Base-by-base conservation (phyloP, 768 basidiomycete species). In the Mycena polygramma region DNA sequence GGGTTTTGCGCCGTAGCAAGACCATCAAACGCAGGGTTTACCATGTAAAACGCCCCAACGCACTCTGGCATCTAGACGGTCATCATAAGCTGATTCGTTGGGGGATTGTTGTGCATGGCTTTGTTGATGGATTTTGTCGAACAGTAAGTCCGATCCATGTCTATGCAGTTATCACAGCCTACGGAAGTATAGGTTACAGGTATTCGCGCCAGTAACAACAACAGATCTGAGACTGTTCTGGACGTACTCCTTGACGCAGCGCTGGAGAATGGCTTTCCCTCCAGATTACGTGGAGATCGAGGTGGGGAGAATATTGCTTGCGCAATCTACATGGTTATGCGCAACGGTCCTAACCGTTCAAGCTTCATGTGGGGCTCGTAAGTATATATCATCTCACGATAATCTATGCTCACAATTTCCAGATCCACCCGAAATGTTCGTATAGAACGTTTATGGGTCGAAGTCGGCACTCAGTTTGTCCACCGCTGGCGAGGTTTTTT, bases 111-210 rank as follows among this genome's bases (percentile, higher is more conserved):
- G 67, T 78, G 22, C 78, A 79, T 65, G 78, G 78, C 0, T 72
- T 79, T 46, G 68, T 77, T 46, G 79, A 81, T 70, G 81, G 81
- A 0, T 80, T 74, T 63, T 70, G 72, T 63, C 68, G 77, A 10
- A 80, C 75, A 20, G 79, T 79, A 64, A 36, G 73, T 69, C 39
- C 39, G 7, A 7, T 39, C 39, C 13, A 13, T 13, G 13, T 13
- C 39, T 7, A 39, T 39, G 7, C 39, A 7, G 13, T 39, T 13
- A 13, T 39, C 39, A 39, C 39, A 39, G n/a, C n/a, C n/a, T n/a
- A n/a, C n/a, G 7, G 7, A 39, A 39, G 13, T n/a, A n/a, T 20
- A 75, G 74, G 61, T 73, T 14, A 68, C 66, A 20, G 72, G 43
- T 9, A n/a, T 75, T 1, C 53, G 54, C n/a, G 68, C 70, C 6